Base-by-base conservation (phyloP, 345 rosid species). In the Abelmoschus esculentus region DNA sequence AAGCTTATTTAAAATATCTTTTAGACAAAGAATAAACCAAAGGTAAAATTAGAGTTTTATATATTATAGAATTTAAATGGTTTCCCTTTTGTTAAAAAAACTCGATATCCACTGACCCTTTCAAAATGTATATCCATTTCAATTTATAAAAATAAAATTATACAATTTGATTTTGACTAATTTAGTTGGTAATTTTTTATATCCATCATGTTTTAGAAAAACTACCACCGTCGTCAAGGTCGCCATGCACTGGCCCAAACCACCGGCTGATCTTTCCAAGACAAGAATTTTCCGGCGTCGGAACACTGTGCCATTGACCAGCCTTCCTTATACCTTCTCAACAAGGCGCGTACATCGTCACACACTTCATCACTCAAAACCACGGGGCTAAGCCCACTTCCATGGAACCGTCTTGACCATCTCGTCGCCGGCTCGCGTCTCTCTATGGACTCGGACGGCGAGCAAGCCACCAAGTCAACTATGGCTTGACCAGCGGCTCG, bases 211-310 rank as follows among this genome's bases (percentile, higher is more conserved):
- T 36, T 38, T 38, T 38, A 38, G 7, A 38, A 38, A 38, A 38
- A 1, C 42, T 38, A 36, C 14, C 64, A 12, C 65, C 74, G 34
- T 63, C 46, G 52, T 80, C 81, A 78, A 17, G 97, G 91, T 77
- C 89, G 77, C 97, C 99, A 95, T 67, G 99, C 90, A 81, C 97
- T 87, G 31, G 93, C 89, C 99, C 99, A 95, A 49, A 91, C 93
- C 71, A 95, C 96, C 80, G 88, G 92, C 79, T 89, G 95, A 26
- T 95, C 96, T 83, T 90, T 89, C 96, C 96, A 95, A 49, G 90
- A 80, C 72, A 95, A 82, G 89, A 89, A 95, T 75, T 91, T 89
- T 75, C 99, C 99, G 74, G 83, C 85, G 52, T 83, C 93, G 44
- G 82, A 62, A 38, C 88, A 75, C 76, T 75, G 93, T 72, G 83